Evolutionary conservation across 768 basidiomycete genomes (phyloP).

Genomic region (Lactifluus rugatus): DNA sequence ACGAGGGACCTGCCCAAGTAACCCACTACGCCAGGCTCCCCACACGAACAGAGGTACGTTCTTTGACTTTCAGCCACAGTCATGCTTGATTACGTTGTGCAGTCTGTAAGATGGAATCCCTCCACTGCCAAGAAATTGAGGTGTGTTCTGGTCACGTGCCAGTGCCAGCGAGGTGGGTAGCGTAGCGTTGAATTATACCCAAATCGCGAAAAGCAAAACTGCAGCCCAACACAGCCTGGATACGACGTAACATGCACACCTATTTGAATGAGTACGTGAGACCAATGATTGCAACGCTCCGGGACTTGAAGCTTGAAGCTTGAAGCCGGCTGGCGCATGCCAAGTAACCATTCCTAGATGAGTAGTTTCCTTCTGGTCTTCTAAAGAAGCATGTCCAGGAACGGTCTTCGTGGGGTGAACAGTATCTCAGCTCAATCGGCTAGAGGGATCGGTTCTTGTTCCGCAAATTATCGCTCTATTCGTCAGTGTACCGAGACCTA

Average conservation of each 20-base stretch:
- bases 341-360: background rate
- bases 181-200: background rate
- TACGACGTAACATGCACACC: background rate
- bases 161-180: background rate
- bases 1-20: background rate
- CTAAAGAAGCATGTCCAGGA: background rate
- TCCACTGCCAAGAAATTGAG: background rate
- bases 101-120: background rate
- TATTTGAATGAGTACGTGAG: background rate
- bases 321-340: too few species aligned
- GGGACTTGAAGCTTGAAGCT: too few species aligned
- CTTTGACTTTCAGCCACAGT: background rate
- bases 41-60: background rate
- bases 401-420: background rate
- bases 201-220: background rate
- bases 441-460: background rate
- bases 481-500: background rate
- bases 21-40: background rate
- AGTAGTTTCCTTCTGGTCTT: too few species aligned
- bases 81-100: slow-evolving; percentile 4
- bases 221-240: slow-evolving; percentile 7
- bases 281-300: background rate
- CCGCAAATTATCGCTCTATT: background rate
- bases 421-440: background rate
- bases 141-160: slow-evolving; percentile 11